These are phyloP conservation scores for Sporothrix schenckii DNA, from an alignment of 2,329 filamentous ascomycete species.

Conservation along the genomic window DNA sequence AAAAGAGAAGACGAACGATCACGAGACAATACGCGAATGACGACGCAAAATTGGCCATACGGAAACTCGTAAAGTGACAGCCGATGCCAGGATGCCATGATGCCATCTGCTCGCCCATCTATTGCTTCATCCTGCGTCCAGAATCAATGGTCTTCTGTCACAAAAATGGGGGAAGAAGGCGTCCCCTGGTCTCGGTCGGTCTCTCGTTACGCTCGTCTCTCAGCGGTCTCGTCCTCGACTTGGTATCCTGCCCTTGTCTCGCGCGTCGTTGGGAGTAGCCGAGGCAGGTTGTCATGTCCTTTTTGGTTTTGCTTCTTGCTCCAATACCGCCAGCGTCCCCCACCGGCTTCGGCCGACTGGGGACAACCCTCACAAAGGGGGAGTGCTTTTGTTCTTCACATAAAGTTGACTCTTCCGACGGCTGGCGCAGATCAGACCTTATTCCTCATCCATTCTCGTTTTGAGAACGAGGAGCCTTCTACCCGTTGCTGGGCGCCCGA, in stretches of 20 bases:
- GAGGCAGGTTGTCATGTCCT: neutral
- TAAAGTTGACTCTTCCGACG: neutral
- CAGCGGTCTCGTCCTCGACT: neutral
- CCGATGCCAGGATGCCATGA: no score
- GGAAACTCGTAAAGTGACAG: neutral
- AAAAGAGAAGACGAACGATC: neutral
- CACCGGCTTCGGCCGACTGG: neutral
- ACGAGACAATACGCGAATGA: neutral
- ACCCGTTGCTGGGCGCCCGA: slow-evolving; percentile 44
- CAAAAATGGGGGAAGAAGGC: neutral
- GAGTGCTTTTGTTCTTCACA: neutral
- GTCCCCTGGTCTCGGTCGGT: neutral
- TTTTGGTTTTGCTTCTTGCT: neutral
- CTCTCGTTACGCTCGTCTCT: neutral
- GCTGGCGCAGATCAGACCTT: slow-evolving; percentile 24
- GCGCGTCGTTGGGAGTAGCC: neutral
- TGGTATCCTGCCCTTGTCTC: neutral
- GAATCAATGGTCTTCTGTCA: neutral
- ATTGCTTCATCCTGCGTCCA: neutral
- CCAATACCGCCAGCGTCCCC: slow-evolving; percentile 1
- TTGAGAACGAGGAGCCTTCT: slow-evolving; percentile 20
- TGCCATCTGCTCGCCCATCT: no score
- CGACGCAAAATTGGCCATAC: neutral
- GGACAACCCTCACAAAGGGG: slow-evolving; percentile 20
- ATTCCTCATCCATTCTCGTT: slow-evolving; percentile 25